Conservation (phyloP, 176 grass and related monocot species). For the Elymus sibiricus region DNA sequence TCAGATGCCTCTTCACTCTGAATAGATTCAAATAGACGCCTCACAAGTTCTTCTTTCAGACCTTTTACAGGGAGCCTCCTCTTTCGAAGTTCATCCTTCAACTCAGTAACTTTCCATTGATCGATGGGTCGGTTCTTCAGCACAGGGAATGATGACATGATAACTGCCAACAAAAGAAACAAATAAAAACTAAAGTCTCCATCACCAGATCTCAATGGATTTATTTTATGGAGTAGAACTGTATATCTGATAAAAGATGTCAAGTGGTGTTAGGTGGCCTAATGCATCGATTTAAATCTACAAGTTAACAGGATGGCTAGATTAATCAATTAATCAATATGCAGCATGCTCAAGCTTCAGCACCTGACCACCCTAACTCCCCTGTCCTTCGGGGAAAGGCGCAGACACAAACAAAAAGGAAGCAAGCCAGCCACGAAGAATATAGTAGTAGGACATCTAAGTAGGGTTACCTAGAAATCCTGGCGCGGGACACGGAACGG, state of each 20-base stretch:
- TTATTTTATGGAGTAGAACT: background rate
- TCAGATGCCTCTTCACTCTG: conserved; percentile 37
- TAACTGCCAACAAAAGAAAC: conserved; percentile 41
- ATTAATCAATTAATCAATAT: no score
- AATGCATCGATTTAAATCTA: background rate
- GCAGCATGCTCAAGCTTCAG: background rate
- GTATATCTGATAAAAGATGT: background rate
- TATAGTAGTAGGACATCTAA: background rate
- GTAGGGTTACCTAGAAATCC: conserved; percentile 27
- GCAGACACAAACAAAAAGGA: background rate
- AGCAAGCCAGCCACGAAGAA: background rate
- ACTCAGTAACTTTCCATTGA: conserved; percentile 94
- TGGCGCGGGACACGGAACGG: background rate
- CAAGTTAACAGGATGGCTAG: background rate
- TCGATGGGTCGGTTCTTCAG: conserved; percentile 90
- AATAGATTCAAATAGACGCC: conserved; percentile 72
- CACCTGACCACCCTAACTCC: background rate
- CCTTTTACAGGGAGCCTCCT: conserved; percentile 82
- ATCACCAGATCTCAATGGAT: background rate
- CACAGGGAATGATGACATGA: conserved; percentile 72
- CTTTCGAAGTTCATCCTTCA: conserved; percentile 88
- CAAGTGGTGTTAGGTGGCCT: background rate
- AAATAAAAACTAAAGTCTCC: background rate
- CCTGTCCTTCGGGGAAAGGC: background rate
- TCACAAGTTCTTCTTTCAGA: conserved; percentile 94